Evolutionary conservation across 1,139 yeast genomes (phyloP).

Genomic region (Debaryomyces sp.): DNA sequence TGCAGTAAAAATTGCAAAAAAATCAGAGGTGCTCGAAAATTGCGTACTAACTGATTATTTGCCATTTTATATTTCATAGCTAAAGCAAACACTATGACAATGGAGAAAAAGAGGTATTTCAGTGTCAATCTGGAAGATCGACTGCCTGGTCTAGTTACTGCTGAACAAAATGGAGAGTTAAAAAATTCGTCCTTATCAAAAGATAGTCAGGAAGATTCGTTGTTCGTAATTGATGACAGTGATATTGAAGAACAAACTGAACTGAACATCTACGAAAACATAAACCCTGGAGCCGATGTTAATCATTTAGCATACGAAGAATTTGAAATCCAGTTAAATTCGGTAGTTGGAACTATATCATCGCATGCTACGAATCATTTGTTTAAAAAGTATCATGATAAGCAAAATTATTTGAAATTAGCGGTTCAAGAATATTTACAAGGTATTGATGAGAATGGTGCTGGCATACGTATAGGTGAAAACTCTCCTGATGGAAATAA

Average conservation of each 20-base stretch:
- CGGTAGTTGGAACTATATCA: slow-evolving; percentile 27
- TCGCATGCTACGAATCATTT: slow-evolving; percentile 19
- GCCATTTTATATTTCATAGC: background rate
- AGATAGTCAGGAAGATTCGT: slow-evolving; percentile 10
- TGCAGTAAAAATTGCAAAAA: background rate
- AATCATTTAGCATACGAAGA: slow-evolving; percentile 13
- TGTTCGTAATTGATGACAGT: slow-evolving; percentile 22
- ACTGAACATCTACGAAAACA: background rate
- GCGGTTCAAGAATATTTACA: slow-evolving; percentile 33
- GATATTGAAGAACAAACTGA: slow-evolving; percentile 8
- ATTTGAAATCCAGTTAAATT: slow-evolving; percentile 23
- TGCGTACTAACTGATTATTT: background rate
- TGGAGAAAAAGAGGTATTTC: slow-evolving; percentile 11
- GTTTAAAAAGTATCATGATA: slow-evolving; percentile 24
- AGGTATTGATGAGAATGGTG: slow-evolving; percentile 10
- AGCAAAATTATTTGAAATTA: slow-evolving; percentile 26
- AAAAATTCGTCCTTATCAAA: background rate
- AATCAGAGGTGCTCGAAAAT: background rate
- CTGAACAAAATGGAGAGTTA: background rate
- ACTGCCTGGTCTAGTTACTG: background rate
- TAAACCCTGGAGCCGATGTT: background rate
- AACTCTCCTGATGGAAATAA: slow-evolving; percentile 13
- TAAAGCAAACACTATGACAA: background rate
- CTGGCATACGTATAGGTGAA: slow-evolving; percentile 9
- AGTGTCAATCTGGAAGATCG: background rate